Evolutionary conservation across 1,284 basidiomycete genomes (phyloP), one percentile per base, ranked within the genome.

Genomic region (Sanghuangporus sanghuang): DNA sequence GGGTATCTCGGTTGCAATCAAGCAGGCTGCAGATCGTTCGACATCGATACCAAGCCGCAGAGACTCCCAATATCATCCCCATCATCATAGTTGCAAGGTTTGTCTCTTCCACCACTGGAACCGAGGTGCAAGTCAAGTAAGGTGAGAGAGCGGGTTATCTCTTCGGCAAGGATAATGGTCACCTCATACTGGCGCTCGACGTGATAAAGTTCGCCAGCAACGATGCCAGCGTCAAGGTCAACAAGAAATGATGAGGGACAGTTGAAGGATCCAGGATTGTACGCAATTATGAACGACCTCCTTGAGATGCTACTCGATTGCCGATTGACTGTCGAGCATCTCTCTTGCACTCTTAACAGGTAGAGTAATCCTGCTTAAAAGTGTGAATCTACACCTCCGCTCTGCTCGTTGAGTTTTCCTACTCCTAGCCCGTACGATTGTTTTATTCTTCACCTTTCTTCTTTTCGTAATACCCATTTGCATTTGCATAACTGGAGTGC

Each of bases 341-440:
- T 32, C 27, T 32, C 27, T 27, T 3, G 27, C 27, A 3, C 27
- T 32, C 27, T 32, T 32, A 32, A 3, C 27, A 32, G 27, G 27
- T 32, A 32, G 27, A 12, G 68, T 55, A 36, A 70, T 57, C 2
- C 69, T 66, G 16, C 69, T 68, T n/a, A n/a, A n/a, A n/a, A n/a
- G n/a, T n/a, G 90, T 68, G 69, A 88, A 83, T 21, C 77, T 76
- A 36, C 86, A 86, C 44, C 84, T 86, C 79, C 84, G 91, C 58
- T 79, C 79, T 21, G 81, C 81, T 66, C 88, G 84, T 70, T 91
- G 87, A 67, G 91, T 90, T 60, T 78, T 82, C 64, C 78, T 75
- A 64, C 78, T 73, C 64, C 84, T 73, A 2, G 85, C 81, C 16
- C 85, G 76, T 11, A 73, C 73, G 62, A 81, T 81, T 1, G 79